Evolutionary conservation across 805 yeast genomes (phyloP).

Genomic region (Yarrowia phangngaensis): DNA sequence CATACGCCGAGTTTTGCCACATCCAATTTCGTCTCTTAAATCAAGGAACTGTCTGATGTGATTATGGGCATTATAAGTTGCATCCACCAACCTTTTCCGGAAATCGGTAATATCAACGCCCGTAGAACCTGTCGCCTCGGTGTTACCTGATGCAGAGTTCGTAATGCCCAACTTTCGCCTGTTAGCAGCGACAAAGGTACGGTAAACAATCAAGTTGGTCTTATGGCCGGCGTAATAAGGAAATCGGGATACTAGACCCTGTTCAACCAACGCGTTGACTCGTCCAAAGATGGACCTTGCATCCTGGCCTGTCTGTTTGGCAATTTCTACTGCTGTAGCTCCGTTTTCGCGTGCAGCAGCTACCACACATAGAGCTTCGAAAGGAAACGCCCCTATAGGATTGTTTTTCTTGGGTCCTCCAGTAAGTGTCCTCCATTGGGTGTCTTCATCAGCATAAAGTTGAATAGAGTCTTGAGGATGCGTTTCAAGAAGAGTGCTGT

Average conservation of each 20-base stretch:
- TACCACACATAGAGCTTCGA: conserved; percentile 41
- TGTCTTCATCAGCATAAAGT: conserved; percentile 37
- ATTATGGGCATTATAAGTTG: conserved; percentile 37
- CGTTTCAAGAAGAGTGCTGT: background rate
- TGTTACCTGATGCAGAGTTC: conserved; percentile 14
- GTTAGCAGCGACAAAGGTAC: conserved; percentile 39
- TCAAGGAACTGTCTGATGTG: conserved; percentile 39
- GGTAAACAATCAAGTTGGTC: conserved; percentile 38
- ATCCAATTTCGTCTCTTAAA: conserved; percentile 42
- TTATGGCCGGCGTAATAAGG: conserved; percentile 39
- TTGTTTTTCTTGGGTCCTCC: conserved; percentile 37
- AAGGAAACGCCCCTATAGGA: conserved; percentile 40
- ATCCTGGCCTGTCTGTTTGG: conserved; percentile 42
- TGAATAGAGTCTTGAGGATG: conserved; percentile 22
- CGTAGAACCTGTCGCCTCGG: background rate
- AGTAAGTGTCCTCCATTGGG: conserved; percentile 41
- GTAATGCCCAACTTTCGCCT: conserved; percentile 30
- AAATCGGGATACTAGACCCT: conserved; percentile 39
- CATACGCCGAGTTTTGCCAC: conserved; percentile 36
- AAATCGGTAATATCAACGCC: conserved; percentile 33
- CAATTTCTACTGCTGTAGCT: conserved; percentile 39
- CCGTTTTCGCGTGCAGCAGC: conserved; percentile 44
- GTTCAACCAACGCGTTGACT: conserved; percentile 35
- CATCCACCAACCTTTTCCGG: conserved; percentile 33
- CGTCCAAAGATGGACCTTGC: conserved; percentile 43